phyloP scores from a whole-genome alignment of 805 yeast genomes.

The Metschnikowia koreensis region DNA sequence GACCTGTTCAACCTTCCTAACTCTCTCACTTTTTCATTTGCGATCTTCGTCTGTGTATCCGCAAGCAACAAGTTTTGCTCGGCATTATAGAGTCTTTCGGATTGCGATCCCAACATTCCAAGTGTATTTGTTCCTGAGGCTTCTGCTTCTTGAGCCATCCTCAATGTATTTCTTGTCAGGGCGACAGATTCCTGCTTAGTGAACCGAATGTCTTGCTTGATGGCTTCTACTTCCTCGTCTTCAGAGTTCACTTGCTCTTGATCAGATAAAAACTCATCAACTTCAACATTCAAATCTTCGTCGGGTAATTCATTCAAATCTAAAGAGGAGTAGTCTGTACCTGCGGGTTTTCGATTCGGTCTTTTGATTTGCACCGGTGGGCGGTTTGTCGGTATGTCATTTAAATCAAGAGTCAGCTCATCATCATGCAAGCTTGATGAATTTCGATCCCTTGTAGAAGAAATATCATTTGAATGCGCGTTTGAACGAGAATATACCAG shows the following conservation, averaged over 20 bases:
- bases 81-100: constrained; percentile 76
- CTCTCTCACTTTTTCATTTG: constrained; percentile 79
- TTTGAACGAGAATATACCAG: not conserved
- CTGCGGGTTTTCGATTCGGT: constrained; percentile 22
- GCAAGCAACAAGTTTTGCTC: constrained; percentile 77
- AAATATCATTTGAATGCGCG: not conserved
- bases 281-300: constrained; percentile 37
- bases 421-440: constrained; percentile 18
- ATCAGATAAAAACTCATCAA: constrained; percentile 36
- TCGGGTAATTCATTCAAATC: constrained; percentile 33
- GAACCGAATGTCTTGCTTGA: constrained; percentile 78
- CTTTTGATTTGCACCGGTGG: constrained; percentile 22
- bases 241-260: constrained; percentile 51
- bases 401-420: constrained; percentile 37
- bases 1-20: constrained; percentile 76
- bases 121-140: constrained; percentile 62
- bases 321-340: constrained; percentile 23
- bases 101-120: constrained; percentile 92
- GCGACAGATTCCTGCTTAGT: constrained; percentile 85
- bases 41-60: constrained; percentile 76
- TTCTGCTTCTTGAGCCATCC: constrained; percentile 49
- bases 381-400: constrained; percentile 35
- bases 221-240: constrained; percentile 85
- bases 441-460: not conserved
- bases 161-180: constrained; percentile 77